Evolutionary conservation across 2,329 filamentous ascomycete genomes (phyloP).

Genomic region (Fusarium haematococcum): DNA sequence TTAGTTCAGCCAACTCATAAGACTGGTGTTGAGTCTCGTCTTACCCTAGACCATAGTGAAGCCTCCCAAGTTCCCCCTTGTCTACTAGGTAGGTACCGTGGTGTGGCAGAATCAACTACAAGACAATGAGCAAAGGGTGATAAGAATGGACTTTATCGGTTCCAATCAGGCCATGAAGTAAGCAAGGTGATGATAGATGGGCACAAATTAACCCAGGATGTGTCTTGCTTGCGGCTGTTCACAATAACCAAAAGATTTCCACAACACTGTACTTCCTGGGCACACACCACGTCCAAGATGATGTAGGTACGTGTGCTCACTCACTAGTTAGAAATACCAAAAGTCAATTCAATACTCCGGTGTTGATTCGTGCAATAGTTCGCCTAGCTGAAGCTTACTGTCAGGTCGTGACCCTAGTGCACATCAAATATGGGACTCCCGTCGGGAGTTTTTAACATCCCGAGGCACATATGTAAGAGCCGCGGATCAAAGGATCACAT

Average conservation of each 20-base stretch:
- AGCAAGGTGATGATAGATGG: not conserved
- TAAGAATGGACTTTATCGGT: not conserved
- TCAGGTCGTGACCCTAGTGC: not conserved
- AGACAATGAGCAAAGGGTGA: not conserved
- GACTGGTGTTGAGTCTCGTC: not conserved
- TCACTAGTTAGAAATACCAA: too few relatives aligned
- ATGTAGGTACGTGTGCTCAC: too few relatives aligned
- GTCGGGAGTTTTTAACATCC: not conserved
- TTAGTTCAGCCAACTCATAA: not conserved
- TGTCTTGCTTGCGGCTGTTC: too few relatives aligned
- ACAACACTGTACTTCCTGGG: not conserved
- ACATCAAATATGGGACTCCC: not conserved
- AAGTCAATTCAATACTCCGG: not conserved
- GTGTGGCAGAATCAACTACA: not conserved
- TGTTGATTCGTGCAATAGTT: not conserved
- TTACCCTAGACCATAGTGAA: not conserved
- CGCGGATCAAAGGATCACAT: not conserved
- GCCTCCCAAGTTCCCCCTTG: not conserved
- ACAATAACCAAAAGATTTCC: too few relatives aligned
- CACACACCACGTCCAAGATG: not conserved
- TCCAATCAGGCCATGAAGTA: not conserved
- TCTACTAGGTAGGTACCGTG: not conserved
- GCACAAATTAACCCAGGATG: not conserved
- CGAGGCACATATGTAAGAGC: not conserved
- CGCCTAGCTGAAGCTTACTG: not conserved